Evolutionary conservation across 371 early-diverging fungal genomes (phyloP).

Genomic region (Thermomucor indicae-seudaticae): DNA sequence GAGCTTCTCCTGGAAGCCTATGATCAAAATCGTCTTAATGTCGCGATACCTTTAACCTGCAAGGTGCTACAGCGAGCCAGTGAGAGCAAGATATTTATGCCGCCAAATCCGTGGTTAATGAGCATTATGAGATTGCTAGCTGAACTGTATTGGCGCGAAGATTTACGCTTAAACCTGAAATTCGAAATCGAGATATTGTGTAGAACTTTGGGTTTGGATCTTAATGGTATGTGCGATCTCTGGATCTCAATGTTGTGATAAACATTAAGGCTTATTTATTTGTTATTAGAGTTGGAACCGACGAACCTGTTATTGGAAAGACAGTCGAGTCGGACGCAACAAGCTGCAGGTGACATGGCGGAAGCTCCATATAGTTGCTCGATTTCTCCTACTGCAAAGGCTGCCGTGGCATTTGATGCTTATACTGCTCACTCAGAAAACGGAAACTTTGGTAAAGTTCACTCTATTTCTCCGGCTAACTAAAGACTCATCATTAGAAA

Average conservation of each 20-base stretch:
- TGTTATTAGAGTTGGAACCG: constrained; percentile 1
- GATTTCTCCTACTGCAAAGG: too few species aligned
- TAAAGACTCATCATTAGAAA: background rate
- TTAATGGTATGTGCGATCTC: constrained; percentile 44
- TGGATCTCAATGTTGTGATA: background rate
- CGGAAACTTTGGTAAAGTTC: too few species aligned
- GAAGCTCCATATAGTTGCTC: too few species aligned
- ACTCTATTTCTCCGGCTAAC: too few species aligned
- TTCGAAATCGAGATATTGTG: constrained; percentile 97
- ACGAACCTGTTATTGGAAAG: too few species aligned
- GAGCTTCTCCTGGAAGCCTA: constrained; percentile 87
- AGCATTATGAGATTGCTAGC: constrained; percentile 84
- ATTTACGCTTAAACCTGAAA: constrained; percentile 88
- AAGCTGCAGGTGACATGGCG: too few species aligned
- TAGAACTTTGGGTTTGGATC: constrained; percentile 79
- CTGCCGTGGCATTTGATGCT: too few species aligned
- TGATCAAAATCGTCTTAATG: constrained; percentile 77
- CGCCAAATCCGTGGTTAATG: constrained; percentile 98
- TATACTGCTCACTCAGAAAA: too few species aligned
- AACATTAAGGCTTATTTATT: too few species aligned
- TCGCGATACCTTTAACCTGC: constrained; percentile 97
- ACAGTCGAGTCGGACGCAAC: too few species aligned
- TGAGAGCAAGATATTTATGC: constrained; percentile 82
- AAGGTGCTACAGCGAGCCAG: constrained; percentile 88
- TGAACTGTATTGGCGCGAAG: constrained; percentile 90